Conservation (phyloP, 2,329 filamentous ascomycete genomes). For the Cladorrhinum sp. region DNA sequence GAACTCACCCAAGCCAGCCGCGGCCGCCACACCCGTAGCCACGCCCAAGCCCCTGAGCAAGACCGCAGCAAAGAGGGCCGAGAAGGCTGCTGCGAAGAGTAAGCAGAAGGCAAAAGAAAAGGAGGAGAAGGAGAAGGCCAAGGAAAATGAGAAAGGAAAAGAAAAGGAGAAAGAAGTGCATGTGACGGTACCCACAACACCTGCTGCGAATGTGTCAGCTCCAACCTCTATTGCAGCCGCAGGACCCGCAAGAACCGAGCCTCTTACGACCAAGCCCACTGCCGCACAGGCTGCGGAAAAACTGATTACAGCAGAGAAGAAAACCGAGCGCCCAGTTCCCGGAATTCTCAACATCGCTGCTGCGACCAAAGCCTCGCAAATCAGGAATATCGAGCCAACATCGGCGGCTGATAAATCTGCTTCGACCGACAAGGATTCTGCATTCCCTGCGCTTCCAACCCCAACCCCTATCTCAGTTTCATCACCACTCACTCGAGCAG, state of each 20-base stretch:
- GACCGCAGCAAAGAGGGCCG: slow-evolving; percentile 33
- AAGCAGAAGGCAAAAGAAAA: slow-evolving; percentile 21
- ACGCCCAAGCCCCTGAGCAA: slow-evolving; percentile 37
- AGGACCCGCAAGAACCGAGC: slow-evolving; percentile 24
- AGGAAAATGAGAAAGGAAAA: slow-evolving; percentile 10
- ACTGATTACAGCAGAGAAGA: slow-evolving; percentile 10
- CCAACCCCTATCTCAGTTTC: slow-evolving; percentile 48
- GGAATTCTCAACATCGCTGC: slow-evolving; percentile 50
- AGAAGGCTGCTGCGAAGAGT: slow-evolving; percentile 30
- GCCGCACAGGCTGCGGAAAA: slow-evolving; percentile 8
- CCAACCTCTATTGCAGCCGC: slow-evolving; percentile 17
- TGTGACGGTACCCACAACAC: background rate
- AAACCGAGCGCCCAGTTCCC: slow-evolving; percentile 37
- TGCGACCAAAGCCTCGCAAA: slow-evolving; percentile 38
- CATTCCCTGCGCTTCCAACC: slow-evolving; percentile 52
- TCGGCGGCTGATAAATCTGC: slow-evolving; percentile 35
- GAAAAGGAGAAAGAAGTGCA: background rate
- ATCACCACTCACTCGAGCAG: slow-evolving; percentile 50
- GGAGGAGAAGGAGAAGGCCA: slow-evolving; percentile 29
- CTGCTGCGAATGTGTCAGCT: background rate
- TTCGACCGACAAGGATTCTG: slow-evolving; percentile 34
- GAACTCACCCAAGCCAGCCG: slow-evolving; percentile 43
- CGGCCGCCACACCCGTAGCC: slow-evolving; percentile 32
- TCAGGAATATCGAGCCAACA: slow-evolving; percentile 33
- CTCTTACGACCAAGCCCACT: slow-evolving; percentile 13